Evolutionary conservation across 371 early-diverging fungal genomes (phyloP).

Genomic region (Gilbertella persicaria): DNA sequence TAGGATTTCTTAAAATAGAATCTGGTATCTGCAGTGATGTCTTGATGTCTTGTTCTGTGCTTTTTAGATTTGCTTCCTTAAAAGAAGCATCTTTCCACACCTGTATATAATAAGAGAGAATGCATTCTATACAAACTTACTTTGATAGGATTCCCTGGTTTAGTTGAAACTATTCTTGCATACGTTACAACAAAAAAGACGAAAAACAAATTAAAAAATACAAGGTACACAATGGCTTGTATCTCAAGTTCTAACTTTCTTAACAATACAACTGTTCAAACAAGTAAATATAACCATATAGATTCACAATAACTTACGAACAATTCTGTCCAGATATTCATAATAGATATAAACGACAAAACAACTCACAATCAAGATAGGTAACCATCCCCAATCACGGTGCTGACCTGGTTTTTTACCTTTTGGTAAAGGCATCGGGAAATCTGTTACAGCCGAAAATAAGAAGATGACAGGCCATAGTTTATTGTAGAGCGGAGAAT

Average conservation of each 20-base stretch:
- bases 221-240: conserved; percentile 16
- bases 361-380: conserved; percentile 26
- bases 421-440: conserved; percentile 36
- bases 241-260: conserved; percentile 1
- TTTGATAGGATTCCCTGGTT: conserved; percentile 16
- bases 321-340: conserved; percentile 24
- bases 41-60: neutral
- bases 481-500: conserved; percentile 28
- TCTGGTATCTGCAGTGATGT: conserved; percentile 6
- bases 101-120: neutral
- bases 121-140: neutral
- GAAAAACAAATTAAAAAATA: conserved; percentile 13
- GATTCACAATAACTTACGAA: conserved; percentile 20
- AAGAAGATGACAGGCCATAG: conserved; percentile 36
- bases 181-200: conserved; percentile 22
- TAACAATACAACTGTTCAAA: conserved; percentile 16
- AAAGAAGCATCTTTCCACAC: neutral
- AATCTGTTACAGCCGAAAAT: conserved; percentile 37
- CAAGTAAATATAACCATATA: neutral
- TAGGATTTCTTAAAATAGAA: conserved; percentile 32
- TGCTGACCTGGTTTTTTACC: conserved; percentile 39
- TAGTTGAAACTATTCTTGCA: conserved; percentile 16
- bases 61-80: too few relatives aligned
- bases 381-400: conserved; percentile 39
- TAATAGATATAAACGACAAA: conserved; percentile 28